Conservation (phyloP, 2,329 filamentous ascomycete species). For the Dothistroma pini region DNA sequence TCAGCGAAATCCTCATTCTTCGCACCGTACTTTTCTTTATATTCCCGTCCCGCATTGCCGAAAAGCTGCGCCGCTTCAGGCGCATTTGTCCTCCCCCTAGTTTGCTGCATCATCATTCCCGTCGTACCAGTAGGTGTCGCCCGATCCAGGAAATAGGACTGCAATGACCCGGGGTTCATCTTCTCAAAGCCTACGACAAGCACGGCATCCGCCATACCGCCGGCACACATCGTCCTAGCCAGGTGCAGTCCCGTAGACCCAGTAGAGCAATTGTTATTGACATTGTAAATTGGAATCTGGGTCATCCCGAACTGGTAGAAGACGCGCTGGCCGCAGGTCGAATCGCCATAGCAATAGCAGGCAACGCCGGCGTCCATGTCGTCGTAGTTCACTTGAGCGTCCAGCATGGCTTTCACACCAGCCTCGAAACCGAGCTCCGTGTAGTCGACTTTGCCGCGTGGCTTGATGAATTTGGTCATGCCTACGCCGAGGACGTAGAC, state of each 20-base stretch:
- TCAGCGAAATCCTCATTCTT: constrained; percentile 84
- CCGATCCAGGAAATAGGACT: constrained; percentile 80
- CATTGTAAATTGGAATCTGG: constrained; percentile 91
- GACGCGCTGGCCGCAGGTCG: constrained; percentile 88
- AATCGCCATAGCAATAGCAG: constrained; percentile 97
- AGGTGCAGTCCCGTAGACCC: constrained; percentile 88
- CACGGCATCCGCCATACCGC: constrained; percentile 64
- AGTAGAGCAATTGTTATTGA: constrained; percentile 98
- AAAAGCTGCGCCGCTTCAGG: constrained; percentile 66
- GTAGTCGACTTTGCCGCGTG: constrained; percentile 87
- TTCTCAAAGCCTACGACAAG: constrained; percentile 96
- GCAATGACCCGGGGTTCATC: constrained; percentile 89
- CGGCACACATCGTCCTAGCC: constrained; percentile 72
- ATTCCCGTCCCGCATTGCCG: constrained; percentile 88
- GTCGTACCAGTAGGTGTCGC: constrained; percentile 73
- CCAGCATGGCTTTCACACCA: constrained; percentile 79
- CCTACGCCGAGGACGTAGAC: constrained; percentile 91
- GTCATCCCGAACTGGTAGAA: constrained; percentile 99
- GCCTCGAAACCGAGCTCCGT: constrained; percentile 92
- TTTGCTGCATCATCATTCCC: constrained; percentile 64
- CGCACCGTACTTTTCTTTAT: constrained; percentile 91
- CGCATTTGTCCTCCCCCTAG: constrained; percentile 25
- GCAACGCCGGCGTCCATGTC: constrained; percentile 91
- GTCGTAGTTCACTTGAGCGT: constrained; percentile 90
- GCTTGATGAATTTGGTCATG: constrained; percentile 99